Conservation (phyloP, 495 filamentous ascomycete species). For the Penicillium bovifimosum region DNA sequence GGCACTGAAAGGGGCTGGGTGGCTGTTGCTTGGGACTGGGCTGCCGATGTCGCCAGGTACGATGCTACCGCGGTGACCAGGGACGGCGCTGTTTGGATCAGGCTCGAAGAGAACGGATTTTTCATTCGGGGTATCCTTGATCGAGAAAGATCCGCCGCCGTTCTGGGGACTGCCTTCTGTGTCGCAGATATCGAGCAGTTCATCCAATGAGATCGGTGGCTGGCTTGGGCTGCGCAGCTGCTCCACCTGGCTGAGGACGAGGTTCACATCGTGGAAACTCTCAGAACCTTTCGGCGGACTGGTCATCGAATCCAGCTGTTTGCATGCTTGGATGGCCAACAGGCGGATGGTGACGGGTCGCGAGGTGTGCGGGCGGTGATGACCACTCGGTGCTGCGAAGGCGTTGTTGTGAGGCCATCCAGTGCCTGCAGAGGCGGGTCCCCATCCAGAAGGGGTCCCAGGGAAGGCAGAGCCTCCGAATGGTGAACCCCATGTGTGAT, state of each 20-base stretch:
- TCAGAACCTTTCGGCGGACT: conserved; percentile 27
- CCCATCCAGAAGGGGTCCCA: conserved; percentile 22
- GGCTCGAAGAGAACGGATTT: conserved; percentile 60
- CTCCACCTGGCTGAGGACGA: conserved; percentile 63
- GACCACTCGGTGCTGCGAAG: conserved; percentile 39
- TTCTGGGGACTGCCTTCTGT: conserved; percentile 83
- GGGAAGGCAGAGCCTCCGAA: conserved; percentile 42
- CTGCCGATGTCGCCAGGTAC: conserved; percentile 49
- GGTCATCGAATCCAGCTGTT: conserved; percentile 43
- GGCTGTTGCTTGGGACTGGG: conserved; percentile 38
- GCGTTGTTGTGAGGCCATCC: conserved; percentile 47
- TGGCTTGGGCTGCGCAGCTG: conserved; percentile 51
- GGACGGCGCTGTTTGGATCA: conserved; percentile 38
- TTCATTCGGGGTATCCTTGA: conserved; percentile 47
- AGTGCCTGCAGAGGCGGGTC: conserved; percentile 26
- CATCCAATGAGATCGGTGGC: conserved; percentile 55
- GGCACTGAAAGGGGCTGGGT: conserved; percentile 40
- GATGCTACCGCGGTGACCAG: conserved; percentile 39
- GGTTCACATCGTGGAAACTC: conserved; percentile 62
- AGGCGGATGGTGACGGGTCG: conserved; percentile 54
- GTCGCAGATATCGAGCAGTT: conserved; percentile 85
- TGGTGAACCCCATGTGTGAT: conserved; percentile 36
- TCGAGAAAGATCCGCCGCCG: conserved; percentile 78
- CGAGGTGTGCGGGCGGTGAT: conserved; percentile 43
- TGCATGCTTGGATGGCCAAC: conserved; percentile 56